Evolutionary conservation across 139 green algal genomes (phyloP), one percentile per base, ranked within the genome.

Genomic region (Tetradesmus obliquus): DNA sequence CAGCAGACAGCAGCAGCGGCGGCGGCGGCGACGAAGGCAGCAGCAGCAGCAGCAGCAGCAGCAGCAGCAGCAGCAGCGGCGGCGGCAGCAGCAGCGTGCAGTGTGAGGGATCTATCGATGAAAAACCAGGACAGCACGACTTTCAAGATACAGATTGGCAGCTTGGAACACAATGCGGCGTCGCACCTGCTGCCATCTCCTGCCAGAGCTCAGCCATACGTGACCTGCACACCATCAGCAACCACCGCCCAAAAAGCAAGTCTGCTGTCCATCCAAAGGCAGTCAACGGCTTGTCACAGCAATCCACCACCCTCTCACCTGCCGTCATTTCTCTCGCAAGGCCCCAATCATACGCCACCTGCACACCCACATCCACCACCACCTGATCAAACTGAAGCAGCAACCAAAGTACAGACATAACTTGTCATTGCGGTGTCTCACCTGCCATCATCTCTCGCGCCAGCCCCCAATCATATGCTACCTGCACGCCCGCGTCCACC

Each of bases 401-500:
- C 20, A 60, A 86, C 10, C 32, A 45, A 45, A 45, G 32, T 45
- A 45, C 32, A 45, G 32, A 45, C 32, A 45, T 45, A 45, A 45
- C 32, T 45, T 45, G 32, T 45, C 32, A 45, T 0, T 45, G 32
- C 32, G 32, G 32, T 45, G 2, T 9, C 86, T 12, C 53, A 90
- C 86, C 71, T 90, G 86, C 71, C 86, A 72, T 72, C 86, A 90
- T 90, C 53, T 90, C 86, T 4, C 71, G 13, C n/a, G 74, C 88
- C 82, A 85, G 82, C 9, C 58, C 22, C 57, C 45, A 81, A 17
- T 93, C 90, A 84, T 96, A 97, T 1, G 92, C 71, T 66, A 95
- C 58, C 5, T 94, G 89, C 54, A 97, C 95, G 45, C 86, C 93
- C 3, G 95, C 94, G 84, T 97, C 95, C 45, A 97, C 53, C 20